Conservation (phyloP, 306 rosid species). For the Glycine latifolia region DNA sequence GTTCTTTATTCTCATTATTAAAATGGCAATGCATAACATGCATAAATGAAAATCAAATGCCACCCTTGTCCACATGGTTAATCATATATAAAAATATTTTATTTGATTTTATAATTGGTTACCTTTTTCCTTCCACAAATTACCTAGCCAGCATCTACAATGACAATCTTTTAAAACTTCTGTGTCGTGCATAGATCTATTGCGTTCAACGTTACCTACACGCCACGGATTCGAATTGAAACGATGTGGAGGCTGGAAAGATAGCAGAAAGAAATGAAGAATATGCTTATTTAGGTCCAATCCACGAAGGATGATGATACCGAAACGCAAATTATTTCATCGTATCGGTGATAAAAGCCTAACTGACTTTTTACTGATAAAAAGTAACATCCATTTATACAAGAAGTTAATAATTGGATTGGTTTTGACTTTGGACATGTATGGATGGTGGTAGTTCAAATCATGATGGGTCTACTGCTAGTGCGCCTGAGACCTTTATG, state of each 20-base stretch:
- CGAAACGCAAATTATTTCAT: slow-evolving; percentile 3
- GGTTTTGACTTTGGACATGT: background rate
- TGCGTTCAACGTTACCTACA: too few species aligned
- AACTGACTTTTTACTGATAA: background rate
- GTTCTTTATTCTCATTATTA: too few species aligned
- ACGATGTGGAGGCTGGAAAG: background rate
- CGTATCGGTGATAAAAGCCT: background rate
- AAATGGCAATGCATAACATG: too few species aligned
- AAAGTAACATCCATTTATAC: background rate
- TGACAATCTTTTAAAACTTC: too few species aligned
- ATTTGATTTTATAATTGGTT: too few species aligned
- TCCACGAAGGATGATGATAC: background rate
- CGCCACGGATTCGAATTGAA: background rate
- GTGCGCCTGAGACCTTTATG: background rate
- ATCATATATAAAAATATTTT: too few species aligned
- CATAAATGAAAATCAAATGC: too few species aligned
- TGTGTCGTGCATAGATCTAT: too few species aligned
- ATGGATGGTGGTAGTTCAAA: slow-evolving; percentile 23
- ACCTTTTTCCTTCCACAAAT: too few species aligned
- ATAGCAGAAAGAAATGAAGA: background rate
- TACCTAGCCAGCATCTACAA: too few species aligned
- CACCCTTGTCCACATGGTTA: too few species aligned
- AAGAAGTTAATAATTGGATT: slow-evolving; percentile 22
- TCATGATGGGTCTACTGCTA: background rate
- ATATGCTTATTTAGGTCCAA: background rate